Evolutionary conservation across 306 rosid species (phyloP).

Genomic region (Casuarina cunninghamiana): DNA sequence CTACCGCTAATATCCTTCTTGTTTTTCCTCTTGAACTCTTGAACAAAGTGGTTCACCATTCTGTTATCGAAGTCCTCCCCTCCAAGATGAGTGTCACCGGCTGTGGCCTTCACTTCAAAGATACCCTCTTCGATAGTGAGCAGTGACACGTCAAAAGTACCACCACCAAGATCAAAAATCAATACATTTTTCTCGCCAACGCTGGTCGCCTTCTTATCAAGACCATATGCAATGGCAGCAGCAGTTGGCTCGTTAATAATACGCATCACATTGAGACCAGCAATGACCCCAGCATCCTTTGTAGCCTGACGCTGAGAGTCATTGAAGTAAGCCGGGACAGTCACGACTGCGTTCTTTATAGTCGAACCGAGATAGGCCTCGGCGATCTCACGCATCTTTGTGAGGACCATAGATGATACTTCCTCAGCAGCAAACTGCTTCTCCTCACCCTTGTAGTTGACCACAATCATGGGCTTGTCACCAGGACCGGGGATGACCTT

Average conservation of each 20-base stretch:
- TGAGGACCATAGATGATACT: conserved; percentile 67
- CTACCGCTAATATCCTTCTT: conserved; percentile 69
- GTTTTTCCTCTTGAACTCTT: conserved; percentile 76
- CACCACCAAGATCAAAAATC: conserved; percentile 66
- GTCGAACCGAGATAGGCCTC: conserved; percentile 72
- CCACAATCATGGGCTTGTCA: conserved; percentile 69
- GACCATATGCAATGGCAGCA: conserved; percentile 69
- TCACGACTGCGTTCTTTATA: conserved; percentile 75
- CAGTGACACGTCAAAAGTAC: conserved; percentile 68
- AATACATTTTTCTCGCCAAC: conserved; percentile 66
- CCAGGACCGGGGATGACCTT: conserved; percentile 52
- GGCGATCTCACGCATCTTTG: conserved; percentile 83
- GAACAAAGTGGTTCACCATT: conserved; percentile 79
- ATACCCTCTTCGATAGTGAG: conserved; percentile 76
- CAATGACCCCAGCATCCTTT: conserved; percentile 71
- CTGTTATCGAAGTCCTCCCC: conserved; percentile 82
- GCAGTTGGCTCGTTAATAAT: conserved; percentile 77
- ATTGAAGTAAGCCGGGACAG: conserved; percentile 81
- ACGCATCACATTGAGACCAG: conserved; percentile 63
- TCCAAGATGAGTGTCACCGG: conserved; percentile 83
- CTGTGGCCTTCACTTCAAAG: conserved; percentile 73
- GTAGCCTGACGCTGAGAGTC: conserved; percentile 78
- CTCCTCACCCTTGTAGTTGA: conserved; percentile 59
- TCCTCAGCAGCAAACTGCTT: conserved; percentile 66
- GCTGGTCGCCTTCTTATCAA: conserved; percentile 60